Conservation (phyloP, 306 rosid genomes). For the Hippophae rhamnoides region DNA sequence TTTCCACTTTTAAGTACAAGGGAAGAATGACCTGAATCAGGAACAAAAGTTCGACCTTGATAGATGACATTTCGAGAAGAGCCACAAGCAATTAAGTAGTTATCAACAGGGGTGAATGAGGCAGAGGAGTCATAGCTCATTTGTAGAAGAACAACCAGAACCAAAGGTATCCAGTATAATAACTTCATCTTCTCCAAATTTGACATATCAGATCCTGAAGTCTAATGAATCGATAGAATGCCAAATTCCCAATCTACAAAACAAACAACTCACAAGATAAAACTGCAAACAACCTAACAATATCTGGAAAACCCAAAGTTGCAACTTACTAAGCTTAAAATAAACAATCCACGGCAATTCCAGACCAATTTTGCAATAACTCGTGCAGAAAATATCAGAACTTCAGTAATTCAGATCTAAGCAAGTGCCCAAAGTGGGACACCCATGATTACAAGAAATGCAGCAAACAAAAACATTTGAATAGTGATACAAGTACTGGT, state of each 20-base stretch:
- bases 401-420: conserved; percentile 23
- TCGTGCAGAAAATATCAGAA: conserved; percentile 1
- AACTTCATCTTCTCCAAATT: conserved; percentile 32
- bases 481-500: background rate
- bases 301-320: conserved; percentile 14
- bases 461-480: background rate
- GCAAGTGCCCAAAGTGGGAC: conserved; percentile 8
- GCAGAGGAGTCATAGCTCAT: conserved; percentile 39
- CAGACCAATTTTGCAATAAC: conserved; percentile 25
- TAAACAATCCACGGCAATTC: conserved; percentile 4
- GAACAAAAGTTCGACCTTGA: conserved; percentile 66
- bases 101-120: conserved; percentile 49
- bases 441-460: conserved; percentile 1
- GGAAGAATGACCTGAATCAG: conserved; percentile 57
- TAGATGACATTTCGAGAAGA: conserved; percentile 48
- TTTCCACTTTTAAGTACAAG: conserved; percentile 40
- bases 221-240: conserved; percentile 4
- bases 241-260: conserved; percentile 6
- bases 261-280: background rate
- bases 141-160: conserved; percentile 32
- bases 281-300: conserved; percentile 4
- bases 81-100: conserved; percentile 79
- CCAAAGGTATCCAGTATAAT: conserved; percentile 28
- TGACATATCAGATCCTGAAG: conserved; percentile 10
- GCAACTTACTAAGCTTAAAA: conserved; percentile 1